Base-by-base conservation (phyloP, 2,329 filamentous ascomycete genomes). In the Diaporthe sp. region DNA sequence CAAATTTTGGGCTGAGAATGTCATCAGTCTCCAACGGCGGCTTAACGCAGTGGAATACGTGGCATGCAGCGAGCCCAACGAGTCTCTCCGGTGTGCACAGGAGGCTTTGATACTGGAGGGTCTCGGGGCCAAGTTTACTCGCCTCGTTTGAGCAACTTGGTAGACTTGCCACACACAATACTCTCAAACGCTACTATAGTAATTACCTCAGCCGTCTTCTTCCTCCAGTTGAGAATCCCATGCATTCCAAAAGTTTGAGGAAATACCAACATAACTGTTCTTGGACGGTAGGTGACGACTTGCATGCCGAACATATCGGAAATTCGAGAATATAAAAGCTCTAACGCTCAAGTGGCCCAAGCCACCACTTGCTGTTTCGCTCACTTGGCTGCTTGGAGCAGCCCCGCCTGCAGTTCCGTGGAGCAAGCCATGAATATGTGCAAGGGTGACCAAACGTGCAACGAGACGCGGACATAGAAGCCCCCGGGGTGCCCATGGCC, bases 1-100 rank as follows among this genome's bases (percentile, higher is more conserved):
- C 77, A 76, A 4, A 42, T 58, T 32, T 6, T 56, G 25, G 66
- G 47, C 37, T 44, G 51, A 55, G 32, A 10, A 42, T 13, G 8
- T 30, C 39, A 44, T 44, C 25, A 12, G 9, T 47, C 42, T 47
- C 9, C 42, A 17, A 47, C 17, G 17, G 17, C 42, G 42, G 17
- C 42, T 22, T 47, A 12, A 42, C 10, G 32, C 10, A 42, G 15
- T 17, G 15, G 12, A 13, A 17, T 17, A 22, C 22, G 42, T 47
- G 19, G 42, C 17, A 35, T 35, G 32, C 4, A 35, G 32, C 32
- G 4, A 9, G 32, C 32, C 32, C 4, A 35, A 9, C 32, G 32
- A 35, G 32, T 35, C 32, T 35, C 32, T 35, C 32, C 32, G 32
- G 32, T 35, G 32, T 35, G 39, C 4, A 42, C 12, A 47, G 17